Conservation (phyloP, 306 rosid species). For the Betula pendula region DNA sequence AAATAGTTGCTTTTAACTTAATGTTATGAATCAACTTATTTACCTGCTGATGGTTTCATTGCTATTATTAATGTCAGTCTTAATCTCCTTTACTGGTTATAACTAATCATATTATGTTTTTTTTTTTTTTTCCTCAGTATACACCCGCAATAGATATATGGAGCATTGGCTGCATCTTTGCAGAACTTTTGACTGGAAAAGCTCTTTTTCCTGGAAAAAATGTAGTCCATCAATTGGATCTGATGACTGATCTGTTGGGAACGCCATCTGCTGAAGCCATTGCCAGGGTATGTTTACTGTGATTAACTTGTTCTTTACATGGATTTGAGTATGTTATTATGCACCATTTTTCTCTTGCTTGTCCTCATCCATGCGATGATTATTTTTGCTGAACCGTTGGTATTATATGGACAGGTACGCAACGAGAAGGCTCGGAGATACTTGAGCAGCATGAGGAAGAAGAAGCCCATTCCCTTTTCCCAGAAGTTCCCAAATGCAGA, state of each 20-base stretch:
- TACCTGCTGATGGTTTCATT: not conserved
- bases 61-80: not conserved
- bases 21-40: not conserved
- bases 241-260: conserved; percentile 97
- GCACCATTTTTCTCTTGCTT: conserved; percentile 5
- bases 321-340: not conserved
- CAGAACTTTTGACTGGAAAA: conserved; percentile 96
- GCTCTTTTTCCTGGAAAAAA: conserved; percentile 99
- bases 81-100: conserved; percentile 17
- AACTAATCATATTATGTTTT: conserved; percentile 10
- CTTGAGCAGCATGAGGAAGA: conserved; percentile 93
- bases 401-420: conserved; percentile 55
- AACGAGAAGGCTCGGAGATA: conserved; percentile 98
- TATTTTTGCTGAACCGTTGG: conserved; percentile 14
- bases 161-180: conserved; percentile 99
- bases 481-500: conserved; percentile 96
- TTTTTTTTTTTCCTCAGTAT: conserved; percentile 58
- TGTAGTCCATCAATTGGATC: conserved; percentile 94
- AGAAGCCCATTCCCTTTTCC: conserved; percentile 80
- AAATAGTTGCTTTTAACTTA: not conserved
- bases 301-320: not conserved
- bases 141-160: conserved; percentile 99
- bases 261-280: conserved; percentile 87
- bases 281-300: conserved; percentile 73
- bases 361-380: conserved; percentile 17